Evolutionary conservation across 1,284 basidiomycete genomes (phyloP), one percentile per base, ranked within the genome.

Genomic region (Porodaedalea pini): DNA sequence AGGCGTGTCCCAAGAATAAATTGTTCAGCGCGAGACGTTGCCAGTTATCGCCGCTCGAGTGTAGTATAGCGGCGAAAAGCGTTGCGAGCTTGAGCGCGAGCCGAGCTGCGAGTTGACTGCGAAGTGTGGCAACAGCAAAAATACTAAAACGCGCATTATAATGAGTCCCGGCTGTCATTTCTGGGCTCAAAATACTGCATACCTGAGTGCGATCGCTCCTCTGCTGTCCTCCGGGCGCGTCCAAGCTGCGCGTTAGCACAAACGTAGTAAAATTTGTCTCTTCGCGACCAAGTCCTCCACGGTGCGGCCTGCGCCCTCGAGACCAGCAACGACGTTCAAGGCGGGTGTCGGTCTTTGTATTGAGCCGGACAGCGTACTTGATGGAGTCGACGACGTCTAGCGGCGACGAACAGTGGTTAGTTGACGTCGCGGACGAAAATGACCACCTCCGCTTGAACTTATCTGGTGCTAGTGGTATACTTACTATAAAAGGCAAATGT

Each of bases 281-380:
- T 23, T 40, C 51, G 40, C 27, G 41, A 54, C 29, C 13, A 44
- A 27, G 25, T n/a, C 23, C 37, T 41, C 37, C 51, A 52, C 51
- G 17, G 25, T 54, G 51, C 51, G 51, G 39, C 51, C 51, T 44
- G 51, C 51, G 51, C 51, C 51, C 27, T 21, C 21, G 40, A 54
- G 3, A 44, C 29, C 40, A 44, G 27, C 51, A 15, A 19, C 31
- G 25, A 23, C 31, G 51, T 52, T 15, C 51, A 31, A 21, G 15
- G 27, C 13, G 25, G 7, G 36, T 52, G 37, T 41, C 51, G 40
- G 19, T 21, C n/a, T 44, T 36, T 23, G 17, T 32, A 21, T 54
- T 50, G 21, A 17, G 1, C 15, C 31, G 13, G 44, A 27, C 13
- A 21, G 36, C 40, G 51, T 43, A 29, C 13, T 29, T 13, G 41